Base-by-base conservation (phyloP, 139 green algal genomes). In the Desmodesmus armatus region DNA sequence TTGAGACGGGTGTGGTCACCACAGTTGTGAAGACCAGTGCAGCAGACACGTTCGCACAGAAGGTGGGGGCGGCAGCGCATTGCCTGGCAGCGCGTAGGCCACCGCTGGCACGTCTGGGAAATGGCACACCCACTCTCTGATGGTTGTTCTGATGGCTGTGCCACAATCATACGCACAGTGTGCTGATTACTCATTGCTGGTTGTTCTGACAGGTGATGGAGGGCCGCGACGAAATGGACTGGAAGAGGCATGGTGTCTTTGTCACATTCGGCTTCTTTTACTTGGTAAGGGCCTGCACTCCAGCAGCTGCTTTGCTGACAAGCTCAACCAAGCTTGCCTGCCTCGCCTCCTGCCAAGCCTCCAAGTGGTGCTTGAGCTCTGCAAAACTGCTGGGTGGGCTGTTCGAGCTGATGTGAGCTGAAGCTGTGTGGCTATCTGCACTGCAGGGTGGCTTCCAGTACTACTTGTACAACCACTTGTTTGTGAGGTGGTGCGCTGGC, bases 31-130 rank as follows among this genome's bases (percentile, higher is more conserved):
- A 98, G 78, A 98, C 95, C 3, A 94, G 83, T 21, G 93, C 90
- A 5, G 95, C 95, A 7, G 95, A 98, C 79, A 17, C 96, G n/a
- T 97, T 98, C 74, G 95, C 95, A n/a, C 95, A 98, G 60, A 97
- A 95, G 92, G 95, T 95, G 47, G 23, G 84, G 0, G n/a, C n/a
- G n/a, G n/a, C n/a, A n/a, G n/a, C n/a, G n/a, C n/a, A n/a, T n/a
- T n/a, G n/a, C 27, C 15, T 40, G 43, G n/a, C n/a, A n/a, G n/a
- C n/a, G n/a, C n/a, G n/a, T n/a, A n/a, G n/a, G n/a, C n/a, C n/a
- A n/a, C n/a, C n/a, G n/a, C n/a, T n/a, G n/a, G n/a, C n/a, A n/a
- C n/a, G n/a, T n/a, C n/a, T n/a, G n/a, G 9, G 3, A 43, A 23
- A 11, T 23, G 2, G 40, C 0, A 5, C 35, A 40, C 17, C n/a